Base-by-base conservation (phyloP, 1,284 basidiomycete genomes). In the Coniferiporia weirii region DNA sequence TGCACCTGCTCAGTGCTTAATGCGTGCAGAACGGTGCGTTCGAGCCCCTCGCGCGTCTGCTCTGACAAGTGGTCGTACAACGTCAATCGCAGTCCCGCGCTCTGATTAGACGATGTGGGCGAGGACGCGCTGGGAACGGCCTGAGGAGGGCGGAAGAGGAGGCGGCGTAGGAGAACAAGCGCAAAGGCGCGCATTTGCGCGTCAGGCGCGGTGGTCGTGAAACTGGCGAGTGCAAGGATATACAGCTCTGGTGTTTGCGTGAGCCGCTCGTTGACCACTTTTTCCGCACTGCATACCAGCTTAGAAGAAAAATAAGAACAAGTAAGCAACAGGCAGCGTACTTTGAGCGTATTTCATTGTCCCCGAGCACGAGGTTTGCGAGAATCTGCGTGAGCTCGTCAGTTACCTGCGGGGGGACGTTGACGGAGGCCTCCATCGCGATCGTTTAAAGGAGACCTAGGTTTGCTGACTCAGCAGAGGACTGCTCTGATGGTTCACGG, bases 121-220 rank as follows among this genome's bases (percentile, higher is more conserved):
- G 61, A 60, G 52, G 69, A 54, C 61, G 66, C 67, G 72, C 56
- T 65, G 69, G 56, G 63, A 48, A 50, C 12, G 34, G 9, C 40
- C 53, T 65, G 72, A 44, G 74, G 74, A 1, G 77, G 64, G 22
- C 88, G 81, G 70, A 91, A 91, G 51, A 91, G 80, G 4, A 91
- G 77, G 7, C 89, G 81, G 7, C 89, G 80, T 35, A 91, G 80
- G 22, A 91, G 80, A 12, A 91, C 87, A 36, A 91, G 76, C 1
- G 88, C 88, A 70, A 91, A 91, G 0, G 88, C 87, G 43, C 89
- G 83, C 88, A 91, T 91, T 86, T 89, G 64, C 34, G 89, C 86
- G 0, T 84, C 86, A 65, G 88, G 84, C 38, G 87, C 84, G 35
- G 78, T 76, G 15, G 85, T 82, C 10, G 88, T 82, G 63, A 89